Base-by-base conservation (phyloP, 306 rosid species). In the Cucumis cinereus region DNA sequence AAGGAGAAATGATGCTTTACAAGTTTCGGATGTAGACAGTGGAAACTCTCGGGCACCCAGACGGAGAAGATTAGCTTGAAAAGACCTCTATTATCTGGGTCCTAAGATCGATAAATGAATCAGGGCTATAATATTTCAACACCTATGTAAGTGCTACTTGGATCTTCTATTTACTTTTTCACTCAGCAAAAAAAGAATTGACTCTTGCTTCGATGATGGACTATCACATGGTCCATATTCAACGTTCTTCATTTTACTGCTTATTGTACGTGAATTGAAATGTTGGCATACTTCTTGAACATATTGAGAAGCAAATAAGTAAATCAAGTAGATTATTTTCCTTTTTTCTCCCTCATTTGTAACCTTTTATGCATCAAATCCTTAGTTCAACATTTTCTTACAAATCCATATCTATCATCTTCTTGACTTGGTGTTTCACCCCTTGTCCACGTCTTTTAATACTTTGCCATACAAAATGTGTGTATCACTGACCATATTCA, bases 21-120 rank as follows among this genome's bases (percentile, higher is more conserved):
- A 97, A 77, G 84, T 79, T 77, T 91, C 94, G 49, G 98, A 94
- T 76, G 88, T 91, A 64, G 99, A 95, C 74, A 90, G 93, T 57
- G 97, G 96, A 81, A 97, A 95, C 82, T 92, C 98, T 77, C 92
- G 97, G 50, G 87, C 98, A 35, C 93, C 89, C 26, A 82, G 98
- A 75, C 88, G 98, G 80, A 88, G 96, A 79, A 87, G 99, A 62
- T 36, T 92, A 84, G 87, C 86, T 85, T 90, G 85, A 94, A 61
- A 71, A 54, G 45, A 58, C 12, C 62, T 81, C 77, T 56, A 38
- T 77, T 56, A 47, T 77, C 82, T 83, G 77, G 41, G 43, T 50
- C 45, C 28, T 47, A 19, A 70, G 58, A 16, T 49, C 26, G 58
- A 26, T 36, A 23, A 45, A 69, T 41, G 54, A 67, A 67, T 41